Evolutionary conservation across 1,139 yeast genomes (phyloP), one percentile per base, ranked within the genome.

Genomic region (Ogataea hybrid): DNA sequence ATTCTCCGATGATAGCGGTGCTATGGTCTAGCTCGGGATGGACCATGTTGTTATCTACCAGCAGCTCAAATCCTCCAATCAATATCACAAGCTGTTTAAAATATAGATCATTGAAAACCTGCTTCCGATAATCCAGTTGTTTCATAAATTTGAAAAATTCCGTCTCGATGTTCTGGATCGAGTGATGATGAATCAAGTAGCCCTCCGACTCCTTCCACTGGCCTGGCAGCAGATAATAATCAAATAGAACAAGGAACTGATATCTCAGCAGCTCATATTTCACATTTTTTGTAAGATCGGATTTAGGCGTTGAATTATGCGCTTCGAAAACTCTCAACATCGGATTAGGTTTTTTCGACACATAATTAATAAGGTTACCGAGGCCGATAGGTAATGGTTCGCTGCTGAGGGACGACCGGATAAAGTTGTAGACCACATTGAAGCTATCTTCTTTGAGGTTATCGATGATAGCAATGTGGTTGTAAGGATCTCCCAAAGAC

Each of bases 401-500:
- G 47, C 85, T 70, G 2, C 88, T 73, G 43, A 73, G 64, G 6
- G 75, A 71, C 1, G 87, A 78, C 49, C 89, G 69, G 35, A 77
- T 60, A 43, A 82, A 79, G 69, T 84, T 70, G 53, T 72, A 70
- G 11, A 67, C 62, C 1, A 74, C 73, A 32, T 59, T 52, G 14
- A 74, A 66, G 31, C 62, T 61, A 46, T 68, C 67, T 32, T 65
- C 66, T 32, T 66, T 63, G 18, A 67, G 60, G 36, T 67, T 63
- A 48, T 73, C 71, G 16, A 81, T 71, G 64, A 81, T 73, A 6
- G 86, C 88, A 39, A 78, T 71, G 52, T 81, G 85, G 51, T 77
- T 77, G 52, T 77, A 77, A 1, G 87, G 80, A 52, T 81, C 88
- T 44, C 83, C 83, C 43, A 79, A 67, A 1, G 85, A 77, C 1